These are phyloP conservation scores for Domatiomyces globalis DNA, from an alignment of 2,329 filamentous ascomycete genomes.

Conservation along the genomic window DNA sequence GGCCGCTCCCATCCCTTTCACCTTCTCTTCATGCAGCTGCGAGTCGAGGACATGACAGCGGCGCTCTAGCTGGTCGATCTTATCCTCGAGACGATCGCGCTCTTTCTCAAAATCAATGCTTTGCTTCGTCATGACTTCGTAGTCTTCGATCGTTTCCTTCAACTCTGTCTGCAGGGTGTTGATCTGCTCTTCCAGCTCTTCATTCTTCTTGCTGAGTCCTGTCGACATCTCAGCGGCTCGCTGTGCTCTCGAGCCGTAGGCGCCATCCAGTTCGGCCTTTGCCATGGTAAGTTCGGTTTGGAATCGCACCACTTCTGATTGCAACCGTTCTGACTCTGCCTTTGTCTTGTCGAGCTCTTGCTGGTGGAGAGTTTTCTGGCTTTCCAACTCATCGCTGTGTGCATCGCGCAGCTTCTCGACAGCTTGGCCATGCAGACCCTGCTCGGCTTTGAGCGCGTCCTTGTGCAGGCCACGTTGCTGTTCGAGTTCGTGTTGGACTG, in stretches of 20 bases:
- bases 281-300: conserved; percentile 79
- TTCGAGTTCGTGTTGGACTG: conserved; percentile 12
- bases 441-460: too few relatives aligned
- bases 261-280: conserved; percentile 79
- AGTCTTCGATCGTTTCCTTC: conserved; percentile 53
- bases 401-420: conserved; percentile 11
- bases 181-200: conserved; percentile 45
- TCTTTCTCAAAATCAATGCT: conserved; percentile 59
- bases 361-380: conserved; percentile 22
- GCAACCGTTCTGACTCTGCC: conserved; percentile 39
- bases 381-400: conserved; percentile 18
- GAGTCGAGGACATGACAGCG: conserved; percentile 49
- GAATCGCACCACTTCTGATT: conserved; percentile 50
- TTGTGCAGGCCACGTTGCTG: conserved; percentile 10
- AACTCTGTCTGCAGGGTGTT: conserved; percentile 51
- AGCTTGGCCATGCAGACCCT: conserved; percentile 9
- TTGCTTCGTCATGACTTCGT: conserved; percentile 55
- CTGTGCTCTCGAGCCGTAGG: conserved; percentile 66
- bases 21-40: conserved; percentile 52
- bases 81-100: conserved; percentile 47
- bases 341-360: conserved; percentile 30
- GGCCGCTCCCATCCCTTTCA: conserved; percentile 49
- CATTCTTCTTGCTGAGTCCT: conserved; percentile 25
- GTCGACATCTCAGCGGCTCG: conserved; percentile 51
- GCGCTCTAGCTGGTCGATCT: conserved; percentile 50